These are phyloP conservation scores for Saccharomyces kudriavzevii DNA, from an alignment of 805 yeast species.

Conservation along the genomic window DNA sequence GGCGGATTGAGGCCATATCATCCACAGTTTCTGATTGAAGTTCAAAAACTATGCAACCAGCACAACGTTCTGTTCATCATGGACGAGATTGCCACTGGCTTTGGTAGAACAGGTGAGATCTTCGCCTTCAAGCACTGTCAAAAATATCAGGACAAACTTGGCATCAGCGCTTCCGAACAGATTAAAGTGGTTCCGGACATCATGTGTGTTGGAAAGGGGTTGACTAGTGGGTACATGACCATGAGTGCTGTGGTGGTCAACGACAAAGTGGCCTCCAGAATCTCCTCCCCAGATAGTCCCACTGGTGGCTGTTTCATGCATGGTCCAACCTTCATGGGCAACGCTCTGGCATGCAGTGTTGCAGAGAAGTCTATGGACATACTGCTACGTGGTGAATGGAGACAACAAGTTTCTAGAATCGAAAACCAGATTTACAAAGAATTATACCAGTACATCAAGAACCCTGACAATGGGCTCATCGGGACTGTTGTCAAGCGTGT, in stretches of 20 bases:
- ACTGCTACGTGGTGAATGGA: conserved; percentile 18
- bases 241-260: conserved; percentile 20
- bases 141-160: conserved; percentile 8
- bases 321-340: conserved; percentile 27
- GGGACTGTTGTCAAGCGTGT: conserved; percentile 11
- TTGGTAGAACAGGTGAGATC: conserved; percentile 31
- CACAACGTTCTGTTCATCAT: conserved; percentile 29
- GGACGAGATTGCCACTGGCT: conserved; percentile 35
- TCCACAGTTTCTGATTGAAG: conserved; percentile 28
- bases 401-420: conserved; percentile 11
- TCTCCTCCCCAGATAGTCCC: conserved; percentile 11
- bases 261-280: conserved; percentile 11
- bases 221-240: conserved; percentile 25
- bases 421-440: conserved; percentile 14
- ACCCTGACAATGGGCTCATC: conserved; percentile 3
- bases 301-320: conserved; percentile 25
- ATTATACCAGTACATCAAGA: conserved; percentile 9
- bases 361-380: conserved; percentile 22
- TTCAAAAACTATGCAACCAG: conserved; percentile 28
- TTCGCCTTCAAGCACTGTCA: conserved; percentile 32
- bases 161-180: conserved; percentile 6
- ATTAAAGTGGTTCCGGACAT: conserved; percentile 22
- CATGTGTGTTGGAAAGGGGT: conserved; percentile 21
- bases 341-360: conserved; percentile 23
- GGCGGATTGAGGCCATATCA: conserved; percentile 33